Evolutionary conservation across 2,329 filamentous ascomycete species (phyloP).

Genomic region (Trichophyton schoenleinii): DNA sequence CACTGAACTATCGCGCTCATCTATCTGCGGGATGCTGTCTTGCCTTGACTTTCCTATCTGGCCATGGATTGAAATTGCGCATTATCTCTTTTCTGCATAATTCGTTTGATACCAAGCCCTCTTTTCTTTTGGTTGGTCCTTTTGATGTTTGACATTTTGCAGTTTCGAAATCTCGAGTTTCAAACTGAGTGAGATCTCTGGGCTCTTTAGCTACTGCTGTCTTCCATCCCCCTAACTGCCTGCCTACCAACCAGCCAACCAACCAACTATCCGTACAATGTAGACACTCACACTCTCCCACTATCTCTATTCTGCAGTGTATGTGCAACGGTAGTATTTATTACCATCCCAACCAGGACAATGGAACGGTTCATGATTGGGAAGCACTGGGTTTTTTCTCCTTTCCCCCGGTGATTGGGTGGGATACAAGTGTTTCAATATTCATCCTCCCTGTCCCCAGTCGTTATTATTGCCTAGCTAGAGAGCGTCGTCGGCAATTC

Average conservation of each 20-base stretch:
- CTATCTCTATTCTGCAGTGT: background rate
- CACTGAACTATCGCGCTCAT: background rate
- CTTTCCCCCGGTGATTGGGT: background rate
- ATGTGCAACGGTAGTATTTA: conserved; percentile 3
- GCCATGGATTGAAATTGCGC: background rate
- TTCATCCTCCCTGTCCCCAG: background rate
- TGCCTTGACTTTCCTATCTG: background rate
- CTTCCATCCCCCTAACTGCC: too few species aligned
- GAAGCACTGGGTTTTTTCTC: background rate
- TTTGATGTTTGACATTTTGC: background rate
- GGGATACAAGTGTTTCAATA: background rate
- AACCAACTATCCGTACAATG: background rate
- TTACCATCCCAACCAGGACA: background rate
- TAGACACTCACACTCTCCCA: background rate
- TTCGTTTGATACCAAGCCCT: background rate
- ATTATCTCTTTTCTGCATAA: background rate
- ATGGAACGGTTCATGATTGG: conserved; percentile 3
- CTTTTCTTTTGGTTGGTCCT: background rate
- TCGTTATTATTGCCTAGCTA: too few species aligned
- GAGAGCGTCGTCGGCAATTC: background rate
- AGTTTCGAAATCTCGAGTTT: background rate
- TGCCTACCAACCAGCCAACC: too few species aligned
- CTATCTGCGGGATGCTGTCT: background rate
- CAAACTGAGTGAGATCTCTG: background rate
- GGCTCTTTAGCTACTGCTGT: background rate